These are phyloP conservation scores for Diaporthe citri DNA, from an alignment of 2,329 filamentous ascomycete genomes.

Conservation along the genomic window DNA sequence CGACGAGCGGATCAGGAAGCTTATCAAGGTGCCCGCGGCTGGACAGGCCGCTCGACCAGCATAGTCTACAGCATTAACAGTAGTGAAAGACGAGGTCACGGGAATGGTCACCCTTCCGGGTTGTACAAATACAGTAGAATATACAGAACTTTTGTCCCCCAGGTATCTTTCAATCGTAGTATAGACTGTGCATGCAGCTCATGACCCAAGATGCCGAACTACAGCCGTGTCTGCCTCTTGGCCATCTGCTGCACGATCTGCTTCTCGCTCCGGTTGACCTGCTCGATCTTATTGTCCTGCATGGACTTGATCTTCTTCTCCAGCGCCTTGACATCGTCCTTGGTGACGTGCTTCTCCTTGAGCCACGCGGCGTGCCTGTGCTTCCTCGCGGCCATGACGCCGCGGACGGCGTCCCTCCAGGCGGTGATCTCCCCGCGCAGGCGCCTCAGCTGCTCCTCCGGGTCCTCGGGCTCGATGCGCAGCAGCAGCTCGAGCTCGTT, in stretches of 20 bases:
- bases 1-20: conserved; percentile 47
- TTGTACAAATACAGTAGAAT: conserved; percentile 35
- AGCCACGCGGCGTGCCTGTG: conserved; percentile 64
- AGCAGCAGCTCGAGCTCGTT: conserved; percentile 71
- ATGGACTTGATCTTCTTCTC: conserved; percentile 63
- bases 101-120: neutral
- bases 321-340: conserved; percentile 57
- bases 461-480: conserved; percentile 64
- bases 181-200: neutral
- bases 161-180: neutral
- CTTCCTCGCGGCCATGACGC: conserved; percentile 61
- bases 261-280: conserved; percentile 64
- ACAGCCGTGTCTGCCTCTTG: conserved; percentile 42
- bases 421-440: conserved; percentile 61
- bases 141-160: neutral
- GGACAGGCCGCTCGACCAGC: neutral
- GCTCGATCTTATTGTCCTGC: conserved; percentile 66
- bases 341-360: conserved; percentile 57
- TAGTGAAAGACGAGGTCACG: neutral
- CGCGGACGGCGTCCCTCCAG: conserved; percentile 65
- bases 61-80: neutral
- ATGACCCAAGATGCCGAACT: neutral
- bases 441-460: conserved; percentile 59
- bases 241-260: conserved; percentile 58
- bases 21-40: conserved; percentile 28